phyloP scores from a whole-genome alignment of 1,139 yeast genomes.

The Magnusiomyces fungicola region DNA sequence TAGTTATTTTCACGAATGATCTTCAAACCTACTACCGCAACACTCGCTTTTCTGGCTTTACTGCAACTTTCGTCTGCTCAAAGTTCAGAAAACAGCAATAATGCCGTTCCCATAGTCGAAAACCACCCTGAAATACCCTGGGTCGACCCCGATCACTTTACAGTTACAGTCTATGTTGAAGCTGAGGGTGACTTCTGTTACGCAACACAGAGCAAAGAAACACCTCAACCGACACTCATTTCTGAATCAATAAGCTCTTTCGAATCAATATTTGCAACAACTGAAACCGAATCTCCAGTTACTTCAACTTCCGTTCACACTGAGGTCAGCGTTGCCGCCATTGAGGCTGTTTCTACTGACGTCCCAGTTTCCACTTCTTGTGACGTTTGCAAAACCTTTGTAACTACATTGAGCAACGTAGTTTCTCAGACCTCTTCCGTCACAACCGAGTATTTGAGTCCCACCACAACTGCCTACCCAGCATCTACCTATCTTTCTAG shows the following conservation, averaged over 20 bases:
- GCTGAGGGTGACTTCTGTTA: constrained; percentile 7
- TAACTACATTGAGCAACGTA: neutral
- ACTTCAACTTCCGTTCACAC: constrained; percentile 4
- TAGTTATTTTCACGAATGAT: no score
- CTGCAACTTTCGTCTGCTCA: neutral
- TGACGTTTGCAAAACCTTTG: constrained; percentile 4
- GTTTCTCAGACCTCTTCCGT: neutral
- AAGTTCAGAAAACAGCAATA: neutral
- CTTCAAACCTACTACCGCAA: neutral
- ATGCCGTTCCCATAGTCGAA: neutral
- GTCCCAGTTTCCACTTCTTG: constrained; percentile 4
- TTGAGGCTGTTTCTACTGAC: constrained; percentile 2
- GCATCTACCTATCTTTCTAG: constrained; percentile 2
- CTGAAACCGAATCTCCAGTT: no score
- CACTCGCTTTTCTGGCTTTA: neutral
- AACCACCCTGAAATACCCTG: constrained; percentile 10
- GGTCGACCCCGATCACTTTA: constrained; percentile 9
- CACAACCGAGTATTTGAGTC: constrained; percentile 6
- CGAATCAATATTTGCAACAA: no score
- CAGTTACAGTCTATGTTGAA: constrained; percentile 11
- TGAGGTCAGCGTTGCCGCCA: no score
- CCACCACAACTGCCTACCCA: neutral
- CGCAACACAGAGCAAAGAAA: no score
- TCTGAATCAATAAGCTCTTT: no score
- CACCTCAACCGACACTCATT: constrained; percentile 8